These are phyloP conservation scores for Candida chauliodis DNA, from an alignment of 805 yeast species.

Conservation along the genomic window DNA sequence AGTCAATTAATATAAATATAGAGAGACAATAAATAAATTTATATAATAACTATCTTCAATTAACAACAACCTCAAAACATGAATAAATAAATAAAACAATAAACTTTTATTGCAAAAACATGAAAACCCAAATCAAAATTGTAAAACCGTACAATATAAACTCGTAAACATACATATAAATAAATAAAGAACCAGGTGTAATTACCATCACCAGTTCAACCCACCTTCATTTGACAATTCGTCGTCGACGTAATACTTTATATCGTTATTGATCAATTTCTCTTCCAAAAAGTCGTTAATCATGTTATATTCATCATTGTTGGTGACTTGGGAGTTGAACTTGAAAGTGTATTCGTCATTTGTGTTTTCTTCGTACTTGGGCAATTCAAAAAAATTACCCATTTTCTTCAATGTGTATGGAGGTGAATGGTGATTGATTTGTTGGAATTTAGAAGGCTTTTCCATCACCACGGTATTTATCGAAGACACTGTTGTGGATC, in stretches of 20 bases:
- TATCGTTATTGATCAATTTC: conserved; percentile 35
- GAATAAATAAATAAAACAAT: neutral
- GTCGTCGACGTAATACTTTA: conserved; percentile 26
- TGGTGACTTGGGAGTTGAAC: conserved; percentile 17
- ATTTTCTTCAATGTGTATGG: conserved; percentile 12
- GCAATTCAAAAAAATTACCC: conserved; percentile 29
- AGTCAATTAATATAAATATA: conserved; percentile 19
- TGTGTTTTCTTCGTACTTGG: conserved; percentile 21
- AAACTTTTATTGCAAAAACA: neutral
- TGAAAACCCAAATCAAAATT: neutral
- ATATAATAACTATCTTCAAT: no score
- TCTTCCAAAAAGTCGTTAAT: conserved; percentile 40
- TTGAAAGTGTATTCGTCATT: conserved; percentile 15
- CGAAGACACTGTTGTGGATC: conserved; percentile 41
- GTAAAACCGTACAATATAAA: neutral
- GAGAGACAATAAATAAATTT: neutral
- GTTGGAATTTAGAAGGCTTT: neutral
- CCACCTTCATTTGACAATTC: conserved; percentile 7
- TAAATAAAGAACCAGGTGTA: neutral
- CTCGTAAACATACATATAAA: neutral
- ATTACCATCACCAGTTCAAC: conserved; percentile 2
- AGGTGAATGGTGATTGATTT: conserved; percentile 5
- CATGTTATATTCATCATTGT: conserved; percentile 35
- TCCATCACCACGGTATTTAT: conserved; percentile 19
- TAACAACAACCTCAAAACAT: no score